phyloP scores from a whole-genome alignment of 106 monocot species.

The Dendrobium chrysotoxum region DNA sequence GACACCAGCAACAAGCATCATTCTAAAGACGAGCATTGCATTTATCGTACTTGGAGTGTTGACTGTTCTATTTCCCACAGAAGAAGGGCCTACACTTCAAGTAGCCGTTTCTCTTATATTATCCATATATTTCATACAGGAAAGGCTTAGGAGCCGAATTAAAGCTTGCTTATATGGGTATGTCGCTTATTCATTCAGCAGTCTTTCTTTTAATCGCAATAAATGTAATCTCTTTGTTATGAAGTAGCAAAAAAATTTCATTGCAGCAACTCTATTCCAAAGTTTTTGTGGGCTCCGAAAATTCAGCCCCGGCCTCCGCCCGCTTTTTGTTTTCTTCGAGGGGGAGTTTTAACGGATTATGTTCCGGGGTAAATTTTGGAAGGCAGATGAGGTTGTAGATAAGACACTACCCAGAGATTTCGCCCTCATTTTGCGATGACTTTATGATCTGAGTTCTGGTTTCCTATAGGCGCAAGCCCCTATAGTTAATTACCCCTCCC shows the following conservation, averaged over 20 bases:
- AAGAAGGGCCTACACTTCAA: conserved; percentile 98
- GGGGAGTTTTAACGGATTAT: too few relatives aligned
- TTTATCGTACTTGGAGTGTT: conserved; percentile 71
- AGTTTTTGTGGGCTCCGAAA: too few relatives aligned
- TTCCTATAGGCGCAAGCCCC: too few relatives aligned
- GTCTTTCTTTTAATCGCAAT: not conserved
- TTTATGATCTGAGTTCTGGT: too few relatives aligned
- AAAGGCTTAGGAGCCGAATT: conserved; percentile 49
- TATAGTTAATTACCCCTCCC: too few relatives aligned
- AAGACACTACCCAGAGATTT: too few relatives aligned
- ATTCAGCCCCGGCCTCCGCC: too few relatives aligned
- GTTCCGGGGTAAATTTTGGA: too few relatives aligned
- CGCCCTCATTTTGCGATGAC: too few relatives aligned
- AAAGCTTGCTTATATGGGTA: conserved; percentile 85
- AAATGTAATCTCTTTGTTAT: not conserved
- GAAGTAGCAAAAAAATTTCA: not conserved
- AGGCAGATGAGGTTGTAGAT: too few relatives aligned
- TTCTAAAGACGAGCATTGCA: conserved; percentile 61
- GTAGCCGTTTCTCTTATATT: conserved; percentile 77
- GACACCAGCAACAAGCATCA: conserved; percentile 45
- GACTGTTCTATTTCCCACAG: conserved; percentile 84
- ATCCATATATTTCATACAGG: conserved; percentile 77
- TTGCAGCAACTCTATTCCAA: not conserved
- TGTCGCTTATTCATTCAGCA: conserved; percentile 10
- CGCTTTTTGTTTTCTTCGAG: too few relatives aligned